Percentiles rank a stretch among this genome's conserved stretches.
phyloP scores from a whole-genome alignment of 2,329 filamentous ascomycete genomes.

The Aspergillus hortae region DNA sequence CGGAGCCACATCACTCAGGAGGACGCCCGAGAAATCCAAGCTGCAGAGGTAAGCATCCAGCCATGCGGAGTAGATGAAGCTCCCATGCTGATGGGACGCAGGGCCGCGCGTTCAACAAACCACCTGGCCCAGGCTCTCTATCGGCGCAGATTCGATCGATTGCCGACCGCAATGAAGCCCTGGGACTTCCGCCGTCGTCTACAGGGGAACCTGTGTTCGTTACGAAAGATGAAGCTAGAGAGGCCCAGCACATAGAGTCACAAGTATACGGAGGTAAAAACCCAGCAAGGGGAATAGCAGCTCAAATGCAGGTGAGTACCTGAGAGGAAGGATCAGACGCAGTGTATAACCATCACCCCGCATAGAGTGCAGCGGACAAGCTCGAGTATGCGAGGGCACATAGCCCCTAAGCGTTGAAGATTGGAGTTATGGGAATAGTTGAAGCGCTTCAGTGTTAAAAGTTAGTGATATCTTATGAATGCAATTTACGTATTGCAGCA shows the following conservation, averaged over 20 bases:
- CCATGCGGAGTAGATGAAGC: not conserved
- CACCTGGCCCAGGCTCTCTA: constrained; percentile 27
- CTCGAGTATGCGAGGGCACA: too few species aligned
- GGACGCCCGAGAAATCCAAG: constrained; percentile 31
- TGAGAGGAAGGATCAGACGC: too few species aligned
- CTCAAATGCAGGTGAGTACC: too few species aligned
- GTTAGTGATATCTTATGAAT: too few species aligned
- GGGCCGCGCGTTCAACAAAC: constrained; percentile 32
- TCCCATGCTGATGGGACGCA: constrained; percentile 7
- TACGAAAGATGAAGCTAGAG: constrained; percentile 31
- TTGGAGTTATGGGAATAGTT: too few species aligned
- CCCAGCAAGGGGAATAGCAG: too few species aligned
- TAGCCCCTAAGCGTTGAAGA: too few species aligned
- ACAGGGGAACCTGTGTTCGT: constrained; percentile 23
- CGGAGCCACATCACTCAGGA: constrained; percentile 29
- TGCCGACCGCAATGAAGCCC: constrained; percentile 30
- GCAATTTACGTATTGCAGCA: too few species aligned
- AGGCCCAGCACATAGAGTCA: constrained; percentile 23
- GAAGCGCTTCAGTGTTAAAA: too few species aligned
- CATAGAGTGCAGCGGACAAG: too few species aligned
- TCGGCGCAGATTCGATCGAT: constrained; percentile 31
- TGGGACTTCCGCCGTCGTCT: constrained; percentile 22
- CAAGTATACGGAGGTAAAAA: too few species aligned
- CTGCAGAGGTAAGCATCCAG: constrained; percentile 23
- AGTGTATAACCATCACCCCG: too few species aligned